Conservation (phyloP, 1,139 yeast genomes). For the Hansenula lynferdii region DNA sequence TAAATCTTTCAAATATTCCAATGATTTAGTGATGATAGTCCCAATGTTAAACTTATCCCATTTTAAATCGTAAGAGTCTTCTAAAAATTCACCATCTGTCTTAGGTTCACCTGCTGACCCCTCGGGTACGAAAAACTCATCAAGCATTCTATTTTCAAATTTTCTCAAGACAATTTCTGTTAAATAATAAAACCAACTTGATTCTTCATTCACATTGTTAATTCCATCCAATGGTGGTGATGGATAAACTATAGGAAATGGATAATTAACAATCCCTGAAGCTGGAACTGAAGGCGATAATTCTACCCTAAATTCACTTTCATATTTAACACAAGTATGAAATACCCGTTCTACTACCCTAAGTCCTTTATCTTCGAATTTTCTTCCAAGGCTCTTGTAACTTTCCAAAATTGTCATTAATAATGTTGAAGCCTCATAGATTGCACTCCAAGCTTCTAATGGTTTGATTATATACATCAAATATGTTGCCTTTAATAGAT, state of each 20-base stretch:
- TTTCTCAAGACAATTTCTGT: constrained; percentile 47
- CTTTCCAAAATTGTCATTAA: constrained; percentile 20
- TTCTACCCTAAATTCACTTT: constrained; percentile 41
- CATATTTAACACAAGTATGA: constrained; percentile 43
- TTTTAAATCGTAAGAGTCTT: constrained; percentile 12
- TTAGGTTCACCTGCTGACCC: too few species aligned
- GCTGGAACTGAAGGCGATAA: constrained; percentile 38
- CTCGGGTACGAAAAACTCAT: constrained; percentile 29
- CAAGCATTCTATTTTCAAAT: constrained; percentile 39
- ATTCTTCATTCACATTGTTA: constrained; percentile 29
- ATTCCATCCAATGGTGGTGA: constrained; percentile 32
- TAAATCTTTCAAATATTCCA: constrained; percentile 14
- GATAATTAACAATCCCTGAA: constrained; percentile 37
- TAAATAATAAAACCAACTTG: constrained; percentile 43
- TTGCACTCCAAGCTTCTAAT: constrained; percentile 32
- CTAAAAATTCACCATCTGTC: constrained; percentile 2
- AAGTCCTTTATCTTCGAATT: constrained; percentile 25
- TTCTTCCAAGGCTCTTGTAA: constrained; percentile 28
- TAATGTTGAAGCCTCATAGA: constrained; percentile 21
- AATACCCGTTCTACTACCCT: constrained; percentile 34
- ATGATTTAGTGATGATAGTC: constrained; percentile 5
- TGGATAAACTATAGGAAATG: constrained; percentile 41
- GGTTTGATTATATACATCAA: constrained; percentile 36
- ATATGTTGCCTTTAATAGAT: constrained; percentile 34
- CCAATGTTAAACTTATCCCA: constrained; percentile 15